phyloP scores from a whole-genome alignment of 2,329 filamentous ascomycete species.

The Epichloe sibirici region DNA sequence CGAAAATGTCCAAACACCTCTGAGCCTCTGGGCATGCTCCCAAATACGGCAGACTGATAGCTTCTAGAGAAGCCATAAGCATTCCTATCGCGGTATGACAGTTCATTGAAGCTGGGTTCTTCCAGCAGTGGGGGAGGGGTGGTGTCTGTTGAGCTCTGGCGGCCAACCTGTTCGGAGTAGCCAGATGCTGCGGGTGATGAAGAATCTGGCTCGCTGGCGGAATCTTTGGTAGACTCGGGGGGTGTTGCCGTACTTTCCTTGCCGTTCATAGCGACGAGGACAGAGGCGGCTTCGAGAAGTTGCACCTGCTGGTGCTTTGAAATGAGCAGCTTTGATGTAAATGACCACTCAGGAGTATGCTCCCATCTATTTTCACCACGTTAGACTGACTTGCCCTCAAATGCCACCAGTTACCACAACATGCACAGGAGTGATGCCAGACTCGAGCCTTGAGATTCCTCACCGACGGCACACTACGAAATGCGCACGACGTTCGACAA shows the following conservation, averaged over 20 bases:
- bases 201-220: slow-evolving; percentile 70
- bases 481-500: slow-evolving; percentile 27
- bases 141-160: slow-evolving; percentile 77
- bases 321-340: slow-evolving; percentile 93
- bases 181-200: slow-evolving; percentile 70
- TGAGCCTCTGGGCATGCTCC: slow-evolving; percentile 34
- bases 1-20: slow-evolving; percentile 46
- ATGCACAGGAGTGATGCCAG: background rate
- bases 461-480: background rate
- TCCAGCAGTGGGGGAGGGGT: slow-evolving; percentile 77
- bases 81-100: slow-evolving; percentile 42
- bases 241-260: slow-evolving; percentile 43
- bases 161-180: slow-evolving; percentile 66
- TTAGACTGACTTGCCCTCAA: slow-evolving; percentile 3
- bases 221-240: slow-evolving; percentile 55
- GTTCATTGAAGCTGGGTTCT: slow-evolving; percentile 40
- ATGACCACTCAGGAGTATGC: slow-evolving; percentile 95
- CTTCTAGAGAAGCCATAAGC: slow-evolving; percentile 57
- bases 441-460: background rate
- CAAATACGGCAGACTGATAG: slow-evolving; percentile 57
- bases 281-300: slow-evolving; percentile 90
- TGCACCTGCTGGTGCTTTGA: slow-evolving; percentile 99
- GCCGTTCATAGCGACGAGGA: slow-evolving; percentile 79
- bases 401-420: background rate
- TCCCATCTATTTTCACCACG: slow-evolving; percentile 64